phyloP scores from a whole-genome alignment of 2,329 filamentous ascomycete genomes.

The Aspergillus bombycis region DNA sequence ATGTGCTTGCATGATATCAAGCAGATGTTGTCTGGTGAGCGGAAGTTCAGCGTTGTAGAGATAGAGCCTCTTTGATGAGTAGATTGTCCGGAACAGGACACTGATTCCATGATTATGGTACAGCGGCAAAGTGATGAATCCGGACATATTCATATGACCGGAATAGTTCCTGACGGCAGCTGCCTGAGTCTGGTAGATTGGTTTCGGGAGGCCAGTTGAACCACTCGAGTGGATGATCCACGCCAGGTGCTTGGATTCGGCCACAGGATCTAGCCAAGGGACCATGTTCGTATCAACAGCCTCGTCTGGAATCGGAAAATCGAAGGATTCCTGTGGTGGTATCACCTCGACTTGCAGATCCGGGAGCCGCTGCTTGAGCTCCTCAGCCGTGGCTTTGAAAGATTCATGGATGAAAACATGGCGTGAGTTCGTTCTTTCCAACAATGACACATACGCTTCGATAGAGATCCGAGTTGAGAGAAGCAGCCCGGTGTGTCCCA shows the following conservation, averaged over 20 bases:
- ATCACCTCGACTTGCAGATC: constrained; percentile 33
- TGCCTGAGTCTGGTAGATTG: constrained; percentile 61
- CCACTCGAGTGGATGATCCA: constrained; percentile 58
- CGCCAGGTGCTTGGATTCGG: constrained; percentile 38
- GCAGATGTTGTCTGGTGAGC: constrained; percentile 54
- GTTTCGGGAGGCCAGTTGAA: constrained; percentile 65
- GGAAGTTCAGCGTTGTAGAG: constrained; percentile 61
- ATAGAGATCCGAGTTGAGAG: constrained; percentile 58
- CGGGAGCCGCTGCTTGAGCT: constrained; percentile 25
- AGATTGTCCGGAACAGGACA: constrained; percentile 58
- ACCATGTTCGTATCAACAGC: constrained; percentile 25
- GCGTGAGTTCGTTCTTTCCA: constrained; percentile 47
- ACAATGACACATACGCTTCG: constrained; percentile 53
- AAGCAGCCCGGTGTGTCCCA: constrained; percentile 59
- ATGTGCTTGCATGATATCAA: constrained; percentile 47
- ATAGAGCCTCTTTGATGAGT: constrained; percentile 54
- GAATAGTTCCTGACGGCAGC: constrained; percentile 54
- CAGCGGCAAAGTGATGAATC: constrained; percentile 60
- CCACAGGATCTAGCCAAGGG: constrained; percentile 27
- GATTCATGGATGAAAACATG: constrained; percentile 36
- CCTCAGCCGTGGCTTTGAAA: constrained; percentile 26
- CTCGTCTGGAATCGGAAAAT: constrained; percentile 21
- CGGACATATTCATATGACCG: constrained; percentile 50
- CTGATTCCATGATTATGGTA: constrained; percentile 64
- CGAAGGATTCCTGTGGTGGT: constrained; percentile 23